Evolutionary conservation across 768 basidiomycete species (phyloP).

Genomic region (Termitomyces sp.): DNA sequence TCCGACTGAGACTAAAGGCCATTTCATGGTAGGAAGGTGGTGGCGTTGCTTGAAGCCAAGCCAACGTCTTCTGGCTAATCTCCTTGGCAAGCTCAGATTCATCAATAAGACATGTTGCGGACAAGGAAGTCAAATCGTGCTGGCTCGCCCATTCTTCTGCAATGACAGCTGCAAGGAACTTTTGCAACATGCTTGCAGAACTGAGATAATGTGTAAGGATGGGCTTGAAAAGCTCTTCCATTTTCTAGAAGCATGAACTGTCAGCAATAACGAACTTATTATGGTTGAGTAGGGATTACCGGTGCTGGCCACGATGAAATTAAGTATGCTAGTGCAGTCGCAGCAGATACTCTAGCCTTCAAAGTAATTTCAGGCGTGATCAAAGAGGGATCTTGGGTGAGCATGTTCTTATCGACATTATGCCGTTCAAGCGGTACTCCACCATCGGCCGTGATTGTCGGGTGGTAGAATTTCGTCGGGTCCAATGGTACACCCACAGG

Average conservation of each 20-base stretch:
- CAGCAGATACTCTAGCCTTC: conserved; percentile 75
- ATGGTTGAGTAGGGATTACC: conserved; percentile 33
- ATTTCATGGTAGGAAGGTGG: conserved; percentile 90
- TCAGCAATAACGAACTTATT: neutral
- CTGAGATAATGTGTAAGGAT: conserved; percentile 77
- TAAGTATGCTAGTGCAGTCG: conserved; percentile 71
- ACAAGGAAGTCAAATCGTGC: conserved; percentile 32
- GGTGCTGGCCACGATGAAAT: conserved; percentile 64
- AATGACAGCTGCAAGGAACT: conserved; percentile 79
- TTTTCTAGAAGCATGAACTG: conserved; percentile 20
- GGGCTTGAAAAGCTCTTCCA: conserved; percentile 69
- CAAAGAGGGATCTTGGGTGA: conserved; percentile 84
- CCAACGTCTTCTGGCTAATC: conserved; percentile 64
- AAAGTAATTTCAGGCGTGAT: conserved; percentile 73
- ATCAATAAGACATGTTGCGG: conserved; percentile 45
- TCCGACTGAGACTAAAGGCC: conserved; percentile 73
- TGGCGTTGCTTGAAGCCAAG: conserved; percentile 69
- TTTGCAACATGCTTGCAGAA: conserved; percentile 90
- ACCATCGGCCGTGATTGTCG: conserved; percentile 46
- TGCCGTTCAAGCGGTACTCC: conserved; percentile 61
- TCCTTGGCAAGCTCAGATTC: conserved; percentile 58
- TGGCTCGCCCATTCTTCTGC: conserved; percentile 88
- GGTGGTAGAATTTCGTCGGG: conserved; percentile 61
- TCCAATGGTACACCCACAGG: conserved; percentile 84
- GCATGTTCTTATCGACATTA: conserved; percentile 96